Evolutionary conservation across 164 flowering plant species (phyloP), one percentile per base, ranked within the genome.

Genomic region (Buxus sempervirens): DNA sequence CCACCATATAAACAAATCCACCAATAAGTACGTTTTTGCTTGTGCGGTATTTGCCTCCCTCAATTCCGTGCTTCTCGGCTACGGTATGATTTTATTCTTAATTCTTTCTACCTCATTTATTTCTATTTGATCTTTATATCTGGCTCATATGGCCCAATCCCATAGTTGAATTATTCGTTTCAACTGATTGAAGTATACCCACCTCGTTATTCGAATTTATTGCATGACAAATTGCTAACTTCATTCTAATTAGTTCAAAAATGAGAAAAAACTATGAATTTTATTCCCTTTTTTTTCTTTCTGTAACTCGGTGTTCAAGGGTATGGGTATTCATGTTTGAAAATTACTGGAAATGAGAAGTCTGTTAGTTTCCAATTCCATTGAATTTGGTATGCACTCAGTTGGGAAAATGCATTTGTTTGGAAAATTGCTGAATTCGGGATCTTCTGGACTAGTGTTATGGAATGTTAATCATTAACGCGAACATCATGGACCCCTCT

Each of bases 51-150:
- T 78, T 20, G 81, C 81, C 22, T 78, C 81, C 63, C 76, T 75
- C 64, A 78, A 78, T 45, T 72, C 76, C 42, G 81, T 75, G 53
- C 81, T 78, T 63, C 78, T 78, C 14, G 81, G 78, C 48, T 78
- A 78, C 54, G 81, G 81, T 78, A 70, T 36, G 26, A 0, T n/a
- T 16, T 7, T 36, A 21, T 49, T 8, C 41, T 28, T 49, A 49
- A 15, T 55, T 5, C 13, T 55, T 9, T 55, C 58, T 55, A 6
- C 53, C 48, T 55, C 45, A 1, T 54, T 57, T 4, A 3, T 38
- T 28, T 18, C 24, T 23, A 10, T 66, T 23, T 24, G 9, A 5
- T 5, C 19, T 19, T 19, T 24, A 20, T 22, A 55, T 58, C 20
- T 16, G n/a, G 51, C 15, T 49, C 3, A 12, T 32, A 56, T 57